Conservation (phyloP, 208 protist genomes). For the Leishmania turanica region DNA sequence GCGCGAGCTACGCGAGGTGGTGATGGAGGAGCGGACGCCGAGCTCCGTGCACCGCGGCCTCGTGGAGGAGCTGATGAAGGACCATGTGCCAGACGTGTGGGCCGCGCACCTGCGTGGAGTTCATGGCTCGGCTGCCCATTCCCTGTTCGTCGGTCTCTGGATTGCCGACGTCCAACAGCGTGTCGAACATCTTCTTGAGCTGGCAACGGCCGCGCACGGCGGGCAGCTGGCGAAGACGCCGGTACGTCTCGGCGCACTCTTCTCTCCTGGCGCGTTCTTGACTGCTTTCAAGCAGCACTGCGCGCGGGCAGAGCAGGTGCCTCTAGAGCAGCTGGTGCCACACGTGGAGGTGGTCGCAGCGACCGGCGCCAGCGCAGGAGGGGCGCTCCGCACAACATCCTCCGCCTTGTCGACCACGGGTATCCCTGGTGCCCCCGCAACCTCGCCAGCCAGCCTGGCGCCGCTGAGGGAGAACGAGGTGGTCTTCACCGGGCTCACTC, state of each 20-base stretch:
- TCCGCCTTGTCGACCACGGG: background rate
- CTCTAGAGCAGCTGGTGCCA: slow-evolving; percentile 94
- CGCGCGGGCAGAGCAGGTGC: slow-evolving; percentile 78
- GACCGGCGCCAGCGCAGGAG: background rate
- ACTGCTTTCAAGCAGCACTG: slow-evolving; percentile 97
- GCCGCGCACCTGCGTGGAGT: slow-evolving; percentile 40
- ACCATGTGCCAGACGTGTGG: slow-evolving; percentile 90
- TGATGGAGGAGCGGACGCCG: slow-evolving; percentile 76
- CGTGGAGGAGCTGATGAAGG: slow-evolving; percentile 81
- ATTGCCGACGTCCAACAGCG: slow-evolving; percentile 65
- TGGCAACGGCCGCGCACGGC: slow-evolving; percentile 44
- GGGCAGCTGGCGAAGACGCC: slow-evolving; percentile 29
- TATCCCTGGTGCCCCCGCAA: background rate
- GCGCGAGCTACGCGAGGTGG: slow-evolving; percentile 59
- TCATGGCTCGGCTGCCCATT: slow-evolving; percentile 38
- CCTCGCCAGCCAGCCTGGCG: slow-evolving; percentile 12
- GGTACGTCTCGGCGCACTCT: slow-evolving; percentile 95
- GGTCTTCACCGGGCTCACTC: slow-evolving; percentile 32
- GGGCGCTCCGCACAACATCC: background rate
- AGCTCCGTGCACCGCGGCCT: slow-evolving; percentile 90
- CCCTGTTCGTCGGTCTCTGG: slow-evolving; percentile 58
- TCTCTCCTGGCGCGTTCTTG: slow-evolving; percentile 96
- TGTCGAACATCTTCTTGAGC: slow-evolving; percentile 53
- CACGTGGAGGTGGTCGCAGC: slow-evolving; percentile 48
- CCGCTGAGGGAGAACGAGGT: background rate